Percentiles rank a stretch among this genome's conserved stretches.
phyloP scores from a whole-genome alignment of 371 early-diverging fungal genomes.

The Mucor velutinosus region DNA sequence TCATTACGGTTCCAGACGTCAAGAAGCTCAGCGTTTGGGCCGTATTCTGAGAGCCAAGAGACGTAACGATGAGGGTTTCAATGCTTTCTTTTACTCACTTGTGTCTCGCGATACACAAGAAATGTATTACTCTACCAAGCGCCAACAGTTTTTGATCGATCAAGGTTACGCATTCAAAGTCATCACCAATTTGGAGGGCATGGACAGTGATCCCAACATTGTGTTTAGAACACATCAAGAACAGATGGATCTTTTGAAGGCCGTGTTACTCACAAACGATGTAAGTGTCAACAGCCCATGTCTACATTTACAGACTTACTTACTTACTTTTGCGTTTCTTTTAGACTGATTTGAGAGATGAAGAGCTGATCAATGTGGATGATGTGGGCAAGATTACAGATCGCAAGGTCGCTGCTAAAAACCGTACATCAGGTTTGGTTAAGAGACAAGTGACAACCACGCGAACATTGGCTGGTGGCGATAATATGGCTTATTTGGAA shows the following conservation, averaged over 20 bases:
- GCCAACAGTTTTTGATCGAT: slow-evolving; percentile 99
- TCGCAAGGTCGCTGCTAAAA: slow-evolving; percentile 45
- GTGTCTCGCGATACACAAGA: slow-evolving; percentile 99
- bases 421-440: slow-evolving; percentile 30
- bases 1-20: slow-evolving; percentile 99
- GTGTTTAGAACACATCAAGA: slow-evolving; percentile 78
- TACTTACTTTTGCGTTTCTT: too few relatives aligned
- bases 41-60: slow-evolving; percentile 98
- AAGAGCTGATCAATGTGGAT: slow-evolving; percentile 42
- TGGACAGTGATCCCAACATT: slow-evolving; percentile 70
- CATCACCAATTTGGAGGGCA: slow-evolving; percentile 82
- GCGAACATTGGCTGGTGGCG: slow-evolving; percentile 87
- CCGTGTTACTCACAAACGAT: slow-evolving; percentile 85
- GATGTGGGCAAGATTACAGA: slow-evolving; percentile 52
- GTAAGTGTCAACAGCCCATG: slow-evolving; percentile 33
- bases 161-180: slow-evolving; percentile 99
- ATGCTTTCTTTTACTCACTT: slow-evolving; percentile 98
- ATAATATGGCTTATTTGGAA: slow-evolving; percentile 95
- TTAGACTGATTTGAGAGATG: slow-evolving; percentile 67
- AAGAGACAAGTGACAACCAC: slow-evolving; percentile 64
- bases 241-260: slow-evolving; percentile 89
- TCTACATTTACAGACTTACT: too few relatives aligned
- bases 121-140: slow-evolving; percentile 98
- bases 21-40: slow-evolving; percentile 98
- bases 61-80: slow-evolving; percentile 95